Base-by-base conservation (phyloP, 352 stramenopile species). In the Pythium phragmitis region DNA sequence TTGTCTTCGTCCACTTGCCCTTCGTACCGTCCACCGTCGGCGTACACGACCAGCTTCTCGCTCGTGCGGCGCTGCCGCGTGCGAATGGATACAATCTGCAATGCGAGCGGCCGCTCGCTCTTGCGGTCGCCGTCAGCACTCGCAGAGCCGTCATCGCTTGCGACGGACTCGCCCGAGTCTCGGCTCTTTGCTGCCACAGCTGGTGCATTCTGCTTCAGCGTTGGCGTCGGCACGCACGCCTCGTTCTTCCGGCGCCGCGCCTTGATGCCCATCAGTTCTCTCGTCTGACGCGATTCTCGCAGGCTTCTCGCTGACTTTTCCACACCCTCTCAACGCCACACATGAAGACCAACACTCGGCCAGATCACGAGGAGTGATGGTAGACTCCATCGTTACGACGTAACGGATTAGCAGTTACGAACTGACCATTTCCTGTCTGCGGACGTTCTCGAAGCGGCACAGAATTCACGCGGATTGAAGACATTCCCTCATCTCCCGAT, bases 21-120 rank as follows among this genome's bases (percentile, higher is more conserved):
- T 70, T 89, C 73, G 60, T 92, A 94, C 26, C 73, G 75, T 57
- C 80, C 85, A 9, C 82, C 79, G 50, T 92, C 82, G 17, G 72
- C 70, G 65, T 94, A 94, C n/a, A 83, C 65, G n/a, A 84, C 50
- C 3, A 64, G 68, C 17, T 77, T 28, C 47, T 69, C 64, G 23
- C 51, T 49, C 3, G 64, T 74, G 39, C 63, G 57, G 48, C 65
- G 67, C 50, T 73, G 72, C n/a, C 83, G 86, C 37, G 56, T 72
- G 34, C 71, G 74, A 26, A 89, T 67, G 36, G 79, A 82, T 17
- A 81, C 68, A 57, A 92, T 85, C 55, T 79, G 66, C 47, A 72
- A 28, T 55, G 66, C 74, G 21, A 70, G 47, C 50, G 70, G 72
- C 0, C 54, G 53, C 28, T 63, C 59, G 39, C 39, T 54, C 43